Conservation (phyloP, 208 protist genomes). For the Herpetomonas tarakana region DNA sequence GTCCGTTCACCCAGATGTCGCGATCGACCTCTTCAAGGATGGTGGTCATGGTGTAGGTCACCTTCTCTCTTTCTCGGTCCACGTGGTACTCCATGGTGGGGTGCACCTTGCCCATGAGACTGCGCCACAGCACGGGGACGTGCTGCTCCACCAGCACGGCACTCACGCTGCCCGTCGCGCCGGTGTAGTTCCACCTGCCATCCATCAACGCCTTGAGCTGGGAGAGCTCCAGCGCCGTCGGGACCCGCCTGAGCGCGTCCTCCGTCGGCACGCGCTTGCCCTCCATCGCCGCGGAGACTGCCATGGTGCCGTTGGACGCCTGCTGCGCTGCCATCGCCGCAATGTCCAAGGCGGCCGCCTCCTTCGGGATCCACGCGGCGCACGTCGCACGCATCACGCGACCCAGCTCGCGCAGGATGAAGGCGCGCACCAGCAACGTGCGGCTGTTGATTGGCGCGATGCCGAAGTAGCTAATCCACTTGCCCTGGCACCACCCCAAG, state of each 20-base stretch:
- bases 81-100: constrained; percentile 25
- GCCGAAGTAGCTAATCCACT: constrained; percentile 51
- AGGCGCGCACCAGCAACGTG: constrained; percentile 43
- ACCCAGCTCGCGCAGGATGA: constrained; percentile 52
- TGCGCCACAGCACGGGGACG: constrained; percentile 44
- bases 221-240: constrained; percentile 28
- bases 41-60: constrained; percentile 19
- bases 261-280: constrained; percentile 15
- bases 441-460: constrained; percentile 27
- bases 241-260: constrained; percentile 13
- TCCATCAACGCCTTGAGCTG: constrained; percentile 42
- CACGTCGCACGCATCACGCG: constrained; percentile 38
- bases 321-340: constrained; percentile 24
- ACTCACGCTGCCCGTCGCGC: constrained; percentile 31
- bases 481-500: constrained; percentile 50
- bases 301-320: not conserved
- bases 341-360: constrained; percentile 37
- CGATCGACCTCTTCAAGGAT: constrained; percentile 18
- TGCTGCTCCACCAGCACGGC: constrained; percentile 39
- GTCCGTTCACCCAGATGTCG: constrained; percentile 22
- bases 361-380: constrained; percentile 14
- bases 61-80: constrained; percentile 16
- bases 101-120: constrained; percentile 25
- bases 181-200: constrained; percentile 42
- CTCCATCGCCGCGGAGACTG: constrained; percentile 9